phyloP scores from a whole-genome alignment of 345 rosid genomes.

The Turritis glabra region DNA sequence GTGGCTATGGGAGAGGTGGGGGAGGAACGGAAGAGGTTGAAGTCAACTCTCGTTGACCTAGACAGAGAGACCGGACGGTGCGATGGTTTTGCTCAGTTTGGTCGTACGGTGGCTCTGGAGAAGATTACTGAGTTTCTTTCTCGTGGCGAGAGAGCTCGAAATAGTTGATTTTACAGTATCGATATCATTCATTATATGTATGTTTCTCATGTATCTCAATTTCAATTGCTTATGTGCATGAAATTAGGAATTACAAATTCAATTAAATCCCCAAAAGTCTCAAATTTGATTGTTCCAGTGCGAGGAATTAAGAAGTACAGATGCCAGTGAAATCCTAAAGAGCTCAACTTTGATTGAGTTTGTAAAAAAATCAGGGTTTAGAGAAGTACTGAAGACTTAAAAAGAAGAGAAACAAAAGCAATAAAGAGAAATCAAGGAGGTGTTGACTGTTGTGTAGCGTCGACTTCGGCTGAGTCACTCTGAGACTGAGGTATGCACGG shows the following conservation, averaged over 20 bases:
- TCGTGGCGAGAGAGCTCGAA: neutral
- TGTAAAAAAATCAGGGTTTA: neutral
- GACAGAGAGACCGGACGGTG: conserved; percentile 12
- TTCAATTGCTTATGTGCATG: neutral
- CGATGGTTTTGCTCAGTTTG: conserved; percentile 9
- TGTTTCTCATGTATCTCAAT: neutral
- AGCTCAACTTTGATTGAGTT: neutral
- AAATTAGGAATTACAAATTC: neutral
- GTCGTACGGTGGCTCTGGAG: neutral
- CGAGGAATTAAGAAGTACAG: too few species aligned
- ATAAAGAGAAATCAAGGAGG: neutral
- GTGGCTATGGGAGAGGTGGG: conserved; percentile 6
- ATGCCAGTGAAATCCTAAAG: neutral
- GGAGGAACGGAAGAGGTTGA: neutral
- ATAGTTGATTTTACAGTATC: neutral
- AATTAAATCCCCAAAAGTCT: neutral
- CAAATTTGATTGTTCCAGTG: neutral
- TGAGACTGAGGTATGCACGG: conserved; percentile 43
- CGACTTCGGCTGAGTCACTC: neutral
- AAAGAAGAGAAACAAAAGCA: neutral
- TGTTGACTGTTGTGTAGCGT: neutral
- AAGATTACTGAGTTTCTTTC: conserved; percentile 8
- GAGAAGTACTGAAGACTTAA: neutral
- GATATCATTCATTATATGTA: neutral
- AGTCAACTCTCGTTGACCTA: conserved; percentile 20